phyloP scores from a whole-genome alignment of 768 basidiomycete genomes.

The Lyophyllum decastes region DNA sequence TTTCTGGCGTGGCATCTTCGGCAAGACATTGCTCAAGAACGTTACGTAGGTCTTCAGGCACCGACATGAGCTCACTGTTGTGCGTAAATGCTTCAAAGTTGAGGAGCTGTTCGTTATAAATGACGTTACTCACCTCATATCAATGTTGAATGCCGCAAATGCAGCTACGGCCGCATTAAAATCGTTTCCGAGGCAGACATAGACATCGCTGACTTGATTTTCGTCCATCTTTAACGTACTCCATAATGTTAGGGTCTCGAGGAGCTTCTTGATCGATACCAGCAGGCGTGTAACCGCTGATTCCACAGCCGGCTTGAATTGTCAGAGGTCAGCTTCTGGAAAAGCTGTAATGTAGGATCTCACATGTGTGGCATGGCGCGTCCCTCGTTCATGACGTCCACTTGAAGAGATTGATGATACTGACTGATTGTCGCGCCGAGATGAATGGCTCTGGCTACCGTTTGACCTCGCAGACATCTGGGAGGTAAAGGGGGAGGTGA shows the following conservation, averaged over 20 bases:
- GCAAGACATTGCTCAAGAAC: slow-evolving; percentile 91
- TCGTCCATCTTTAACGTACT: slow-evolving; percentile 73
- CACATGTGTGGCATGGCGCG: slow-evolving; percentile 40
- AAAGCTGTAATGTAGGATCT: slow-evolving; percentile 1
- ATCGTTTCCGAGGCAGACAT: slow-evolving; percentile 95
- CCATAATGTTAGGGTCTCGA: slow-evolving; percentile 89
- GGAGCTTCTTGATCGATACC: slow-evolving; percentile 92
- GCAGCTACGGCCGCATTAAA: slow-evolving; percentile 94
- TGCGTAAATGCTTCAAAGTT: slow-evolving; percentile 3
- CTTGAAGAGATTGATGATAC: slow-evolving; percentile 48
- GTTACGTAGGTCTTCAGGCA: slow-evolving; percentile 86
- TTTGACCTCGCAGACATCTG: slow-evolving; percentile 30
- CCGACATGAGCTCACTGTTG: slow-evolving; percentile 77
- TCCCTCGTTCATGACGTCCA: slow-evolving; percentile 40
- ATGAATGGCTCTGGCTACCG: slow-evolving; percentile 37
- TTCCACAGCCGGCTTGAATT: slow-evolving; percentile 73
- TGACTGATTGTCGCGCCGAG: slow-evolving; percentile 56
- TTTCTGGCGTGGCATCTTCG: slow-evolving; percentile 84
- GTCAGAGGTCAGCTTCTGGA: slow-evolving; percentile 7
- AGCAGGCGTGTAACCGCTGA: slow-evolving; percentile 90
- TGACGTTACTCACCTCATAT: slow-evolving; percentile 75
- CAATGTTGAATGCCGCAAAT: slow-evolving; percentile 81
- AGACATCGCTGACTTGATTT: slow-evolving; percentile 90
- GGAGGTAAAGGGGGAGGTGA: slow-evolving; percentile 2
- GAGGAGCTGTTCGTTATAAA: slow-evolving; percentile 1